Base-by-base conservation (phyloP, 257 asterid species). In the Solanum tarapatanum region DNA sequence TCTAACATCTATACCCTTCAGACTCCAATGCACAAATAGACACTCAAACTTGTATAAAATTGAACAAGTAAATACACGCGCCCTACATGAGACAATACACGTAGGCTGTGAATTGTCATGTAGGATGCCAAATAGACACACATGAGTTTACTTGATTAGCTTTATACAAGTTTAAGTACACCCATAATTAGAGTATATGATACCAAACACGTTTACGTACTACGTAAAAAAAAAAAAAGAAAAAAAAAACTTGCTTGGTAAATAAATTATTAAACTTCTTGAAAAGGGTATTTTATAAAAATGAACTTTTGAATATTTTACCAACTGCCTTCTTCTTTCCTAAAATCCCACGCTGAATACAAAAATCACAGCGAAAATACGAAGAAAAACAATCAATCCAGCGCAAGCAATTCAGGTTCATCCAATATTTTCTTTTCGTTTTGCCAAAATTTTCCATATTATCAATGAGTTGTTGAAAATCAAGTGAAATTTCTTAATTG, bases 101-200 rank as follows among this genome's bases (percentile, higher is more conserved):
- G 23, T 16, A 48, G 8, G 3, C 0, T 48, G 23, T 48, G 0
- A 5, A 2, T 16, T 14, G 21, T 48, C 23, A 45, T 43, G 2
- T 43, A 45, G 2, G 23, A 48, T 16, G 60, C 3, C 21, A 48
- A 48, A 1, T 14, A 48, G 60, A 14, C 0, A 48, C 8, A 48
- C 23, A 16, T 48, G 8, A 48, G 23, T 5, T 48, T 48, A 48
- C 1, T 0, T 16, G 3, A 0, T 5, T 3, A 48, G 5, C 1
- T 48, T 16, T 16, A 48, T 48, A 16, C 3, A 30, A 30, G 32
- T 30, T 2, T 30, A 30, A 30, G 32, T 30, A 30, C 32, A 30
- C 32, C 32, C 32, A 30, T 30, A 30, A 30, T 30, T 30, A 30
- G 32, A 30, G 32, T 30, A 30, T 30, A 30, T 30, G 32, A 30